Conservation (phyloP, 805 yeast species). For the Candida awuae region DNA sequence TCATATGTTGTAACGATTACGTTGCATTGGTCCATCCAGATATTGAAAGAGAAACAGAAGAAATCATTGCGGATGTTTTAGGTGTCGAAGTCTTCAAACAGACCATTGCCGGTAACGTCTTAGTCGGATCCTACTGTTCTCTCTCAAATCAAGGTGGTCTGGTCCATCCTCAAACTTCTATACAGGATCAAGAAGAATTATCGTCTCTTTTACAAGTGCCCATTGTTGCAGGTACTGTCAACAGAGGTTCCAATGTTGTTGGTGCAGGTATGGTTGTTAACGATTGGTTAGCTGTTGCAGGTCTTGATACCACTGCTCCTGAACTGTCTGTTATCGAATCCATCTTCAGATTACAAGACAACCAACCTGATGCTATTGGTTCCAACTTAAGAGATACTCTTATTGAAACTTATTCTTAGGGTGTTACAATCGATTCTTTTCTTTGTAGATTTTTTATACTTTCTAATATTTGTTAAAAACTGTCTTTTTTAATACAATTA, state of each 20-base stretch:
- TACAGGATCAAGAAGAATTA: conserved; percentile 97
- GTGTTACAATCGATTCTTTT: background rate
- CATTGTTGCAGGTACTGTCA: conserved; percentile 95
- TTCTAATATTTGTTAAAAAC: no score
- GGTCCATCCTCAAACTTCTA: conserved; percentile 95
- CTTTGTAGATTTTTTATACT: background rate
- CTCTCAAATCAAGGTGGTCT: conserved; percentile 96
- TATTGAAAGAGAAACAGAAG: conserved; percentile 98
- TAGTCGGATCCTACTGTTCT: conserved; percentile 94
- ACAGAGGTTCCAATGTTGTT: conserved; percentile 94
- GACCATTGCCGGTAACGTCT: conserved; percentile 95
- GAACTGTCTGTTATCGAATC: conserved; percentile 95
- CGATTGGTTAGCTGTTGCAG: conserved; percentile 96
- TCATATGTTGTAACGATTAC: conserved; percentile 96
- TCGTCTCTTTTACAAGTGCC: conserved; percentile 95
- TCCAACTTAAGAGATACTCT: conserved; percentile 85
- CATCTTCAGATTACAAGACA: conserved; percentile 88
- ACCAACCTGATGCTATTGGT: conserved; percentile 78
- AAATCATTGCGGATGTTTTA: conserved; percentile 91
- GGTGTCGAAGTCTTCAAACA: conserved; percentile 99
- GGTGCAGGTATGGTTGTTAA: conserved; percentile 99
- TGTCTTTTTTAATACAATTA: no score
- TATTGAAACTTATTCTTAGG: conserved; percentile 82
- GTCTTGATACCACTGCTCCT: conserved; percentile 97
- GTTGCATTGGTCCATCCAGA: conserved; percentile 99